Base-by-base conservation (phyloP, 768 basidiomycete species). In the Kwoniella botswanensis region DNA sequence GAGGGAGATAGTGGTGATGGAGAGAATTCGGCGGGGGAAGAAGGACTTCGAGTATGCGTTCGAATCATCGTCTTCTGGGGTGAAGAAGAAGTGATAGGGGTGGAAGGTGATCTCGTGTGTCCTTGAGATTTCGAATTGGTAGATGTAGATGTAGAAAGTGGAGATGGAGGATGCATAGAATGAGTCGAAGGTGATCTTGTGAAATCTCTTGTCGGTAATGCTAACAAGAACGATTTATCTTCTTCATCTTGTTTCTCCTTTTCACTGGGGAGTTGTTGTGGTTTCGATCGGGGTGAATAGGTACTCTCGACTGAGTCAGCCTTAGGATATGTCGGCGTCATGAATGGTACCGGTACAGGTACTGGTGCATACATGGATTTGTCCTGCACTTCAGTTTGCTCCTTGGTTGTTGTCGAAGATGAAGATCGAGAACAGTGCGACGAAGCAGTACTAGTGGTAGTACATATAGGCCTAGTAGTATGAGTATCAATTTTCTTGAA, bases 21-120 rank as follows among this genome's bases (percentile, higher is more conserved):
- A 54, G 63, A 24, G 18, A 52, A 54, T 54, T 64, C 53, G 9
- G 63, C 63, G 10, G 63, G 63, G 22, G 63, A 64, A 18, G 63
- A 64, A 35, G 63, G 63, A 52, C 50, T 54, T 64, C 63, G 50
- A n/a, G 26, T 24, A 41, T 64, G 63, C 3, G 52, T 64, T 3
- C 41, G 57, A 3, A 58, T 50, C 15, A 50, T 58, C 18, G 57
- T 29, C 18, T 24, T 21, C 12, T 42, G 63, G 9, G 22, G 22
- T 9, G 63, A 64, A 54, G 43, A 29, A 4, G 63, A 54, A 54
- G 42, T 10, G 64, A 11, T 22, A 35, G 64, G 64, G 15, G 64
- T 65, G 13, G 55, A 65, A 12, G 64, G 64, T n/a, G 54, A 65
- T 44, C 55, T 55, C 10, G 24, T n/a, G 43, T 57, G 53, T 4